A percentile compares a stretch with the other conserved stretches of the same genome.
Evolutionary conservation across 768 basidiomycete genomes (phyloP).

Genomic region (Suillus fuscotomentosus): DNA sequence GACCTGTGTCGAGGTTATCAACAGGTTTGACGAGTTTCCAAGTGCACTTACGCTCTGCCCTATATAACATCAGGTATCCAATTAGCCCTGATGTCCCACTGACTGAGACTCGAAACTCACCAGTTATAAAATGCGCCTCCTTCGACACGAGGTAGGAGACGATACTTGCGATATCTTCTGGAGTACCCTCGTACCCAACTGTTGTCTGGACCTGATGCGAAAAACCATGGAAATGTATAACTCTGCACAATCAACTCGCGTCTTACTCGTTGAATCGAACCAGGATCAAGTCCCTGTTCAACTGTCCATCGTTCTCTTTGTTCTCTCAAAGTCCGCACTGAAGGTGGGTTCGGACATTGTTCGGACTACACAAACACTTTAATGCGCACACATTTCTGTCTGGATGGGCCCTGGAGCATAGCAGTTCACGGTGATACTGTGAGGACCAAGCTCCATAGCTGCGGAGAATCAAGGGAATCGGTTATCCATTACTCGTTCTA

Average conservation of each 20-base stretch:
- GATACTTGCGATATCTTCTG: slow-evolving; percentile 23
- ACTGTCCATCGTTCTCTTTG: not conserved
- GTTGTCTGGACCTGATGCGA: not conserved
- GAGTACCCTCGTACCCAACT: slow-evolving; percentile 12
- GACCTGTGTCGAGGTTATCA: not conserved
- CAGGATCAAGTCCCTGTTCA: not conserved
- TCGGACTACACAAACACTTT: not conserved
- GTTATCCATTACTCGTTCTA: not conserved
- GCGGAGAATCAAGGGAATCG: not conserved
- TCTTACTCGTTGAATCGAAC: not conserved
- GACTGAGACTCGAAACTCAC: slow-evolving; percentile 11
- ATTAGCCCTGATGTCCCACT: not conserved
- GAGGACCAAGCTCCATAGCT: slow-evolving; percentile 21
- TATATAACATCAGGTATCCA: not conserved
- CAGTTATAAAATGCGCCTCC: slow-evolving; percentile 27
- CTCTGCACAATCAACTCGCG: not conserved
- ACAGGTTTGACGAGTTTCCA: not conserved
- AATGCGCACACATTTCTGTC: slow-evolving; percentile 18
- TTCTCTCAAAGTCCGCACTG: not conserved
- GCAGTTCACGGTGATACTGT: slow-evolving; percentile 32
- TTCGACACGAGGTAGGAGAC: slow-evolving; percentile 32
- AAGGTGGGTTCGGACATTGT: not conserved
- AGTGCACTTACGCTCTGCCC: not conserved
- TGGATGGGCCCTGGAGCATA: slow-evolving; percentile 33
- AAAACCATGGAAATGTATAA: not conserved